These are phyloP conservation scores for Sphaerulina vaccinii DNA, from an alignment of 2,329 filamentous ascomycete genomes.

Conservation along the genomic window DNA sequence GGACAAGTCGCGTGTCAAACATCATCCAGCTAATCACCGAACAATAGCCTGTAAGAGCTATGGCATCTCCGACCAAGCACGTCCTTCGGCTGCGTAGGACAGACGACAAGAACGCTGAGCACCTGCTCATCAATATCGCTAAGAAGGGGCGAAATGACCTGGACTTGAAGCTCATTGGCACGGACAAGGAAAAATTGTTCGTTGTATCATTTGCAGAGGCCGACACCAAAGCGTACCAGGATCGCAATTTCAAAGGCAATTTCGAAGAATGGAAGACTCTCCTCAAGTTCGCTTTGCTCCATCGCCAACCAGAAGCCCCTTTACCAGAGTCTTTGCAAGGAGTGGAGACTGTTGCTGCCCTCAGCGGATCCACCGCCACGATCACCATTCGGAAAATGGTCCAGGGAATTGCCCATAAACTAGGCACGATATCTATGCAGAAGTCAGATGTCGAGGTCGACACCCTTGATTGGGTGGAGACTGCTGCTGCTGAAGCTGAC, in stretches of 20 bases:
- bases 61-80: slow-evolving; percentile 19
- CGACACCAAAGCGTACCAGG: slow-evolving; percentile 53
- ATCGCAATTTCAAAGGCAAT: slow-evolving; percentile 55
- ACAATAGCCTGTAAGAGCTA: slow-evolving; percentile 7
- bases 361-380: slow-evolving; percentile 54
- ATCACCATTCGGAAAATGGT: slow-evolving; percentile 66
- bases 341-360: slow-evolving; percentile 59
- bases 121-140: slow-evolving; percentile 61
- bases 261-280: slow-evolving; percentile 67
- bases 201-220: slow-evolving; percentile 60
- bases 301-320: slow-evolving; percentile 40
- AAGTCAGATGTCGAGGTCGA: slow-evolving; percentile 59
- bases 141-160: slow-evolving; percentile 53
- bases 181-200: slow-evolving; percentile 64
- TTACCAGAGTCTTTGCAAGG: slow-evolving; percentile 51
- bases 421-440: slow-evolving; percentile 63
- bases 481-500: slow-evolving; percentile 54
- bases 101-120: slow-evolving; percentile 29
- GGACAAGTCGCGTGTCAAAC: slow-evolving; percentile 5
- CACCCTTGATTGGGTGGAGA: slow-evolving; percentile 68
- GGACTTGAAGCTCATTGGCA: slow-evolving; percentile 66
- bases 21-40: neutral
- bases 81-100: slow-evolving; percentile 62
- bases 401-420: slow-evolving; percentile 67
- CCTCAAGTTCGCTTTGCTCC: slow-evolving; percentile 57